Evolutionary conservation across 805 yeast genomes (phyloP), one percentile per base, ranked within the genome.

Genomic region (Sugiyamaella marilandica): DNA sequence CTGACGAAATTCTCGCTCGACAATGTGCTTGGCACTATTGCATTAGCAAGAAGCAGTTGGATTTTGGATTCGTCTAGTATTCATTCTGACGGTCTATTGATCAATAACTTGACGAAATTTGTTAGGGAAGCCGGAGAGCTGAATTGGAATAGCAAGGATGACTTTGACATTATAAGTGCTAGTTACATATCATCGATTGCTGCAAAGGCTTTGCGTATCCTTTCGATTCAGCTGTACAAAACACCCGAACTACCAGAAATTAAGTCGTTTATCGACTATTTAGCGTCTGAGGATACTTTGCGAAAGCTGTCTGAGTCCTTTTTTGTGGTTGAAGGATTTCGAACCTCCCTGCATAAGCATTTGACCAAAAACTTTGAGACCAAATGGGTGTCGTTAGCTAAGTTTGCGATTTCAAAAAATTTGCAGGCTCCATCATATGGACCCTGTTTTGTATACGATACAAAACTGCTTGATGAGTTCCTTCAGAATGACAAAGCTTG

Each of bases 21-120:
- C 19, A 83, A 83, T 56, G 67, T 89, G 21, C 74, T 87, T 18
- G 90, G 86, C 64, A 82, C 95, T 0, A 74, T 90, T 26, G 78
- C 94, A 0, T 70, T 79, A 47, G 90, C 95, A 0, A 80, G 83
- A 61, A 87, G 86, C 64, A 79, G 88, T 0, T 87, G 96, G 95
- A 80, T 85, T 0, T 79, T 81, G 0, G 76, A 80, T 49, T 78
- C 80, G 43, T 73, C 73, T 13, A 14, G 21, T 43, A 18, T 18
- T 21, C 29, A 24, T 13, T 4, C 29, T 21, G 24, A 14, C 11
- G 32, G 16, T 3, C 33, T 13, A 7, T 39, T 39, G 5, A n/a
- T 21, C 14, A 39, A 39, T 10, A 39, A 5, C 19, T 39, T 39
- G 43, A 5, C 21, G 2, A 8, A 10, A n/a, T 16, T 39, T 7